A percentile compares a stretch with the other conserved stretches of the same genome.
Evolutionary conservation across 371 early-diverging fungal genomes (phyloP).

Genomic region (Mortierella sp.): DNA sequence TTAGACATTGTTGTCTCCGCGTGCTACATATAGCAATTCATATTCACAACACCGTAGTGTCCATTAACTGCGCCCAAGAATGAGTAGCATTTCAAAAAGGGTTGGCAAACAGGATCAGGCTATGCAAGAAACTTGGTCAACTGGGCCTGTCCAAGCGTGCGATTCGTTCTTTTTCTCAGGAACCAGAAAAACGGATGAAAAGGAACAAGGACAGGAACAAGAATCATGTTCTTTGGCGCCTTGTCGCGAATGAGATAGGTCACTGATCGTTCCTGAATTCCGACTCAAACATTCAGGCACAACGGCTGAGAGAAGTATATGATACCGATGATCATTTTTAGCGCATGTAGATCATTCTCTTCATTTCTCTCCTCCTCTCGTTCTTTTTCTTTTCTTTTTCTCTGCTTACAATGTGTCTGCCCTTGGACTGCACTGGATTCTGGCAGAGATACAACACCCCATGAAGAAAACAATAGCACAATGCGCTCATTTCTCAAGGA

Average conservation of each 20-base stretch:
- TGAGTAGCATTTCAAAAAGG: not conserved
- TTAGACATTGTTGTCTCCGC: not conserved
- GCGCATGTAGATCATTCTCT: not conserved
- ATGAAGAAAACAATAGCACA: not conserved
- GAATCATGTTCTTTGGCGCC: not conserved
- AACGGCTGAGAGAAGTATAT: too few species aligned
- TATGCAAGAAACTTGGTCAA: not conserved
- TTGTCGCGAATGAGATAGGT: too few species aligned
- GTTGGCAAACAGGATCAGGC: not conserved
- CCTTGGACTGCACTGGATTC: not conserved
- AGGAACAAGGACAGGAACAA: not conserved
- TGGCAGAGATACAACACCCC: not conserved
- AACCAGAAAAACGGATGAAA: not conserved
- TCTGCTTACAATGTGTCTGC: not conserved
- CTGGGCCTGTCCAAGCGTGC: not conserved
- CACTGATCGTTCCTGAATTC: too few species aligned
- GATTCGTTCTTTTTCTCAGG: not conserved
- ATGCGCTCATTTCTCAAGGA: not conserved
- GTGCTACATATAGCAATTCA: not conserved
- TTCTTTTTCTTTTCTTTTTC: not conserved
- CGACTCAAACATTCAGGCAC: not conserved
- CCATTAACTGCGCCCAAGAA: not conserved
- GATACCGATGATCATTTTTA: not conserved
- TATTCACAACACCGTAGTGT: not conserved
- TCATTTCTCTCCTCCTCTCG: not conserved